Conservation (phyloP, 768 basidiomycete species). For the Stropharia rugosoannulata region DNA sequence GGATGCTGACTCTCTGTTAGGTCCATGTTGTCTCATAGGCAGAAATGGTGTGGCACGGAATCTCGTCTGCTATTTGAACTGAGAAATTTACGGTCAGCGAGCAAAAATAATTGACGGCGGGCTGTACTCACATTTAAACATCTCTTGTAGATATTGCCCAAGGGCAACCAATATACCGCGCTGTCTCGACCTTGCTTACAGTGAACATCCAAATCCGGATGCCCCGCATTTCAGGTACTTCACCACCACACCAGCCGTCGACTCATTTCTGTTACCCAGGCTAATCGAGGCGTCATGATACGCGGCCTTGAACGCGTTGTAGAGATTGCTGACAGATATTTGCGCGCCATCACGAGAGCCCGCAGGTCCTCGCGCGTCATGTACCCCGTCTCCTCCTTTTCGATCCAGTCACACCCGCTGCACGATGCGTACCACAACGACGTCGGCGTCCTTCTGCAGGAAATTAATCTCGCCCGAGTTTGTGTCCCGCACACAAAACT, state of each 20-base stretch:
- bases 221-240: too few species aligned
- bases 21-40: too few species aligned
- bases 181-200: too few species aligned
- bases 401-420: constrained; percentile 98
- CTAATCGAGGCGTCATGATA: constrained; percentile 34
- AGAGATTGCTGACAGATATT: constrained; percentile 70
- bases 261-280: constrained; percentile 79
- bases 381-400: constrained; percentile 97
- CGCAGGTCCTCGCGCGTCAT: constrained; percentile 97
- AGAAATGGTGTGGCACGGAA: too few species aligned
- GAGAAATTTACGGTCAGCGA: too few species aligned
- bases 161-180: too few species aligned
- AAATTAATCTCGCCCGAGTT: constrained; percentile 81
- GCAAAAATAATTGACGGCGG: too few species aligned
- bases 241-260: constrained; percentile 71
- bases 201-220: too few species aligned
- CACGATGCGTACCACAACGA: constrained; percentile 95
- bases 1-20: too few species aligned
- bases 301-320: constrained; percentile 30
- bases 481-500: constrained; percentile 90
- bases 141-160: too few species aligned
- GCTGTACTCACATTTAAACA: too few species aligned
- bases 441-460: constrained; percentile 96
- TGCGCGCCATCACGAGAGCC: constrained; percentile 90
- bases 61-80: too few species aligned